phyloP scores from a whole-genome alignment of 768 basidiomycete species.

The Boletus sp. region DNA sequence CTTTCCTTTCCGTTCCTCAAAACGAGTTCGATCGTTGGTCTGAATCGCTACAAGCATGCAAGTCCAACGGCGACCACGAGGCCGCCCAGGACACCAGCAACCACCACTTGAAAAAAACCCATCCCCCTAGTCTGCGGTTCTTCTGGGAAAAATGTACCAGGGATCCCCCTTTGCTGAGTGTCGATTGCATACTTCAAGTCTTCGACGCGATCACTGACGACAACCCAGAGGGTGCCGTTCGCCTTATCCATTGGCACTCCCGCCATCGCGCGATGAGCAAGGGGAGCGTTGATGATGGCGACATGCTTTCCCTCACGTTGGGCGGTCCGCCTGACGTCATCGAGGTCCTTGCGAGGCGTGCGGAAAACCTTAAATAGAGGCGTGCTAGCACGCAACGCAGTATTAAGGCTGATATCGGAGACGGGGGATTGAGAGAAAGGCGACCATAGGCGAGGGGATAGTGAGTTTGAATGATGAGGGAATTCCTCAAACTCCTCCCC shows the following conservation, averaged over 20 bases:
- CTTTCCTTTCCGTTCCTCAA: background rate
- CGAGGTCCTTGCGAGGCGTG: conserved; percentile 28
- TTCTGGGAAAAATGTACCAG: conserved; percentile 27
- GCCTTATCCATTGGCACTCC: conserved; percentile 17
- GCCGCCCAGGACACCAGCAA: conserved; percentile 33
- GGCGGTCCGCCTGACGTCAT: conserved; percentile 24
- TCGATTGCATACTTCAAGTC: conserved; percentile 32
- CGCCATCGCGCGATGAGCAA: conserved; percentile 21
- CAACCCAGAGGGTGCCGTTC: conserved; percentile 28
- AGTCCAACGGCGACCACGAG: conserved; percentile 30
- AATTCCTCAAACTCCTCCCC: conserved; percentile 12
- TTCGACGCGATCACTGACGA: conserved; percentile 32
- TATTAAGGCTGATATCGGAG: conserved; percentile 24
- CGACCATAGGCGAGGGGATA: conserved; percentile 25
- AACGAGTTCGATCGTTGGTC: background rate
- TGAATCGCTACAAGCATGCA: conserved; percentile 32
- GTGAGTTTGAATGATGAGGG: conserved; percentile 17
- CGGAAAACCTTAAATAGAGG: conserved; percentile 34
- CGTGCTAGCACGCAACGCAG: conserved; percentile 29
- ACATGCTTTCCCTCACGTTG: conserved; percentile 31
- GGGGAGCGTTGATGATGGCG: conserved; percentile 26
- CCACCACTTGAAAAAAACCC: conserved; percentile 31
- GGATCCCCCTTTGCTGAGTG: conserved; percentile 31
- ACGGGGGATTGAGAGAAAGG: conserved; percentile 25
- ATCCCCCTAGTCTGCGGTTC: conserved; percentile 15